phyloP scores from a whole-genome alignment of 169 alveolate species.

The Eimeria zaria region DNA sequence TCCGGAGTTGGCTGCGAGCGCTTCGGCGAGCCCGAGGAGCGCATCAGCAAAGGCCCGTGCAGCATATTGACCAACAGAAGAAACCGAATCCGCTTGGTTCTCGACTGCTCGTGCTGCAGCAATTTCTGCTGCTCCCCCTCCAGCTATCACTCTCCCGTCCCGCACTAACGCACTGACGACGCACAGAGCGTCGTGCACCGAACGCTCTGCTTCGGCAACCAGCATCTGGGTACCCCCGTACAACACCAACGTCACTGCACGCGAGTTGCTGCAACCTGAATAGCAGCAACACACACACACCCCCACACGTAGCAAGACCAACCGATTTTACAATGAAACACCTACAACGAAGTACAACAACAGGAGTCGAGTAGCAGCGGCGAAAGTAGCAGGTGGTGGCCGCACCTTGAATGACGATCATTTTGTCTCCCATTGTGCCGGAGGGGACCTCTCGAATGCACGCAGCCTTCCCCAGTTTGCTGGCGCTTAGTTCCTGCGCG shows the following conservation, averaged over 20 bases:
- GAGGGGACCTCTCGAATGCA: constrained; percentile 95
- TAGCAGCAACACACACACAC: background rate
- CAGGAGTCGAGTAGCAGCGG: background rate
- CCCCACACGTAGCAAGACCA: background rate
- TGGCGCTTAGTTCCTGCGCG: constrained; percentile 96
- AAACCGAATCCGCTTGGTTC: constrained; percentile 95
- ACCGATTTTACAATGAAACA: background rate
- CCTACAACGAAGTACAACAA: too few species aligned
- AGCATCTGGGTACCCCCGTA: constrained; percentile 99
- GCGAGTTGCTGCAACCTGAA: constrained; percentile 92
- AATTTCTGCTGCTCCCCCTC: constrained; percentile 99
- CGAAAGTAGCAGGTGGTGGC: background rate
- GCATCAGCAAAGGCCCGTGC: constrained; percentile 99
- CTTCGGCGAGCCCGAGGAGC: constrained; percentile 97
- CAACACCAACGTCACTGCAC: constrained; percentile 98
- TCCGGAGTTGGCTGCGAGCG: constrained; percentile 99
- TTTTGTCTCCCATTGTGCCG: constrained; percentile 98
- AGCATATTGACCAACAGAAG: constrained; percentile 98
- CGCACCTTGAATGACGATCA: constrained; percentile 97
- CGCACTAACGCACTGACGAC: constrained; percentile 95
- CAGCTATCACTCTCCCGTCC: constrained; percentile 96
- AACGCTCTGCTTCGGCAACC: constrained; percentile 99
- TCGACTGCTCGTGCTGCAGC: constrained; percentile 97
- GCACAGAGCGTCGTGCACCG: constrained; percentile 99
- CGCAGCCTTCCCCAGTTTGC: constrained; percentile 98